These are phyloP conservation scores for Oxytropis ochrocephala DNA, from an alignment of 306 rosid genomes.

Conservation along the genomic window DNA sequence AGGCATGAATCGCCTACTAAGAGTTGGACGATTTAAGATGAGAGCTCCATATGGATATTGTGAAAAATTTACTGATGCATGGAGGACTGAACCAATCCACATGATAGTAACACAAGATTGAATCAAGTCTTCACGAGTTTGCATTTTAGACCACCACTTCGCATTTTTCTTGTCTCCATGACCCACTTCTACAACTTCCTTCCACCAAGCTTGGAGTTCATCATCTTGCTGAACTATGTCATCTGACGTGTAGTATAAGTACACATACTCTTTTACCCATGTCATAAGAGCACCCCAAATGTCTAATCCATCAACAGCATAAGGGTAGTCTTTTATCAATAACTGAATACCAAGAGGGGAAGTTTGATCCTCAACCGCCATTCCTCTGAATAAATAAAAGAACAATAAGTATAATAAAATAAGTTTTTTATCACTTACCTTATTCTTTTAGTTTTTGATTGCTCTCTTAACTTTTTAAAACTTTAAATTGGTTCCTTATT, in stretches of 20 bases:
- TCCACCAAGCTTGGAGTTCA: conserved; percentile 52
- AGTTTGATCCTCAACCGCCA: conserved; percentile 2
- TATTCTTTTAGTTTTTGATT: no score
- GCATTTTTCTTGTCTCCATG: background rate
- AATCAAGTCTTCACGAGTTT: background rate
- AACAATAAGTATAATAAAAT: no score
- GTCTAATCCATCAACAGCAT: conserved; percentile 4
- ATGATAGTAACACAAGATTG: background rate
- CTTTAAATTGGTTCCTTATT: no score
- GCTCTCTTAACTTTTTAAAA: no score
- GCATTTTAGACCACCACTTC: background rate
- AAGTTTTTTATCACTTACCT: no score
- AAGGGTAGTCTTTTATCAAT: conserved; percentile 7
- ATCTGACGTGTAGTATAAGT: conserved; percentile 20
- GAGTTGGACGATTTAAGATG: background rate
- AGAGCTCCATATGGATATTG: background rate
- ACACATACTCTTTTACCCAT: no score
- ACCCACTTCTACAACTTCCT: background rate
- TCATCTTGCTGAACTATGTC: conserved; percentile 6
- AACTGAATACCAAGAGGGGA: background rate
- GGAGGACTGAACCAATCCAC: background rate
- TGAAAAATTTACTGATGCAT: no score
- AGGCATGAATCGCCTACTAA: background rate
- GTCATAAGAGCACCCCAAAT: no score
- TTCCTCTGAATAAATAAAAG: background rate